A percentile compares a stretch with the other conserved stretches of the same genome.
Evolutionary conservation across 352 stramenopile genomes (phyloP).

Genomic region (Pythium utonaiense): DNA sequence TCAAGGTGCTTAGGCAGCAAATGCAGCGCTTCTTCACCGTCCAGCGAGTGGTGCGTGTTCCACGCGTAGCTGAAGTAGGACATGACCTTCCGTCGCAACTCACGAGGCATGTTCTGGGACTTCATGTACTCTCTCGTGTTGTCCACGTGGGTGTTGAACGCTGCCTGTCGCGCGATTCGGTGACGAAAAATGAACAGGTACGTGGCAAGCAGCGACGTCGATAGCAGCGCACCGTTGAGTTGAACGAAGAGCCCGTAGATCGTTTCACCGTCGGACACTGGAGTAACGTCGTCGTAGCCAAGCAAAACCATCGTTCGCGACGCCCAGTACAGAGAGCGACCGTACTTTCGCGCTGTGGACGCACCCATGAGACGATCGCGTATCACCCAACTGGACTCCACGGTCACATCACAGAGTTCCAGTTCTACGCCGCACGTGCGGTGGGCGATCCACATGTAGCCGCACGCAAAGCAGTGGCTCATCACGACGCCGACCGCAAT

Average conservation of each 20-base stretch:
- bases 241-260: slow-evolving; percentile 47
- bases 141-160: slow-evolving; percentile 56
- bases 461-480: slow-evolving; percentile 58
- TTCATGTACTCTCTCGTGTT: slow-evolving; percentile 74
- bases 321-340: slow-evolving; percentile 54
- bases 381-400: slow-evolving; percentile 61
- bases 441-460: slow-evolving; percentile 70
- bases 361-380: slow-evolving; percentile 46
- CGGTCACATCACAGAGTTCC: slow-evolving; percentile 35
- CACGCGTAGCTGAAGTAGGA: slow-evolving; percentile 66
- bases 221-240: slow-evolving; percentile 47
- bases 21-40: slow-evolving; percentile 56
- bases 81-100: slow-evolving; percentile 46
- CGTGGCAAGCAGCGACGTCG: slow-evolving; percentile 54
- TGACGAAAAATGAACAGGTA: slow-evolving; percentile 77
- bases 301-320: slow-evolving; percentile 55
- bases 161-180: slow-evolving; percentile 43
- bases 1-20: slow-evolving; percentile 67
- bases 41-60: slow-evolving; percentile 54
- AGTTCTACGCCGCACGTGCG: slow-evolving; percentile 48
- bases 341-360: slow-evolving; percentile 44
- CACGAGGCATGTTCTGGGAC: slow-evolving; percentile 52
- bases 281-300: slow-evolving; percentile 63
- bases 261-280: slow-evolving; percentile 50
- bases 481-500: slow-evolving; percentile 33